Percentiles rank a stretch among this genome's conserved stretches.
Evolutionary conservation across 2,329 filamentous ascomycete species (phyloP).

Genomic region (Pestalotiopsis sp.): DNA sequence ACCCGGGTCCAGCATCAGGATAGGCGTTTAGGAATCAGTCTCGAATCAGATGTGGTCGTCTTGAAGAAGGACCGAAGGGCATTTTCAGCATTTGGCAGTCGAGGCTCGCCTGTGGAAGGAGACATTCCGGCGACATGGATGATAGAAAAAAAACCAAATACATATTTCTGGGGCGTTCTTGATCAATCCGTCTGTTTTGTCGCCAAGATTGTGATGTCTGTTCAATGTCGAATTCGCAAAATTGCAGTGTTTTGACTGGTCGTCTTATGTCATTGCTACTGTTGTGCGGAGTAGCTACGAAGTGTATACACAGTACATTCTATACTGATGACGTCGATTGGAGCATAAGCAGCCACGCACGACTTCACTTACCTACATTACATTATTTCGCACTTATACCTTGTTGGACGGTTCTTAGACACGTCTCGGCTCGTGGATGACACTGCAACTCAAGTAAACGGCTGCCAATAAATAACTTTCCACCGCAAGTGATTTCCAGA

Average conservation of each 20-base stretch:
- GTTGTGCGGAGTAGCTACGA: no score
- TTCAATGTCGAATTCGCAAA: no score
- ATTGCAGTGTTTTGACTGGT: no score
- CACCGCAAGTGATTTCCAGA: background rate
- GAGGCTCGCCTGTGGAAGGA: slow-evolving; percentile 5
- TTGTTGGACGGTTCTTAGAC: no score
- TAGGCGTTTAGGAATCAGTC: slow-evolving; percentile 14
- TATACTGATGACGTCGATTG: background rate
- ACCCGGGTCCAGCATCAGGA: slow-evolving; percentile 11
- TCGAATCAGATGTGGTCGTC: background rate
- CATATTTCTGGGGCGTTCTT: background rate
- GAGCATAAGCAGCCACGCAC: background rate
- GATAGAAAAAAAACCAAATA: background rate
- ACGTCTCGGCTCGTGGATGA: background rate
- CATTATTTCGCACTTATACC: background rate
- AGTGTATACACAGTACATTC: no score
- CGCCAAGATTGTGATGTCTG: background rate
- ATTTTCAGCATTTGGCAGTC: slow-evolving; percentile 9
- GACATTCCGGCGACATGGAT: background rate
- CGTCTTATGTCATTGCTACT: no score
- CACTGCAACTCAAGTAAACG: background rate
- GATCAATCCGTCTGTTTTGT: background rate
- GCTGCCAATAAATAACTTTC: background rate
- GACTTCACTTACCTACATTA: background rate
- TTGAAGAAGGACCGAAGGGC: background rate